Conservation (phyloP, 306 rosid species). For the Trifolium subterraneum region DNA sequence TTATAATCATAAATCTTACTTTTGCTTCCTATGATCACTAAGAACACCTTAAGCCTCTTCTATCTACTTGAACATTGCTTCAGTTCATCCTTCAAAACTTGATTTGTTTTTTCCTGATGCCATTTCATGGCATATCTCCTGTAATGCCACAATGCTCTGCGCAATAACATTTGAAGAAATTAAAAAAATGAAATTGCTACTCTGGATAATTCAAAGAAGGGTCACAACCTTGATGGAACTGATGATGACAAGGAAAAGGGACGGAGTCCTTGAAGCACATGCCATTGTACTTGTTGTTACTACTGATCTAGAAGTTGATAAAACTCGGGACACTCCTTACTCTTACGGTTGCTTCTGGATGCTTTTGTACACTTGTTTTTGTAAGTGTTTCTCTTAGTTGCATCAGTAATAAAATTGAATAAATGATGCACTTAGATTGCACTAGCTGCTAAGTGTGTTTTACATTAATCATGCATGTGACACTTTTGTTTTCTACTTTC, state of each 20-base stretch:
- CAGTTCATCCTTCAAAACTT: no score
- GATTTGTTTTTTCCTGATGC: no score
- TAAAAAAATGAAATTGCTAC: not conserved
- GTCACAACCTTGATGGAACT: not conserved
- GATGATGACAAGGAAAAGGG: not conserved
- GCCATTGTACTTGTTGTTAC: not conserved
- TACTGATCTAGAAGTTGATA: not conserved
- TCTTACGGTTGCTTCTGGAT: not conserved
- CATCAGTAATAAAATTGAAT: no score
- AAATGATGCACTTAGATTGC: no score
- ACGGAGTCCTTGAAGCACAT: constrained; percentile 7
- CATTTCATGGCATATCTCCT: no score
- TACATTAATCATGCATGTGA: no score
- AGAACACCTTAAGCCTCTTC: no score
- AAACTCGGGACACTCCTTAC: not conserved
- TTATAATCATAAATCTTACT: no score
- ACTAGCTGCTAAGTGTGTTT: no score
- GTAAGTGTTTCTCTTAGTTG: constrained; percentile 3
- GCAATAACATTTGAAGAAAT: not conserved
- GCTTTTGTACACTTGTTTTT: not conserved
- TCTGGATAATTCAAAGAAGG: not conserved
- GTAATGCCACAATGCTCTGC: not conserved
- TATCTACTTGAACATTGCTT: no score
- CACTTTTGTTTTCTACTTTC: no score
- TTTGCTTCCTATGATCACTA: no score